Evolutionary conservation across 441 rosid genomes (phyloP).

Genomic region (Melastoma candidum): DNA sequence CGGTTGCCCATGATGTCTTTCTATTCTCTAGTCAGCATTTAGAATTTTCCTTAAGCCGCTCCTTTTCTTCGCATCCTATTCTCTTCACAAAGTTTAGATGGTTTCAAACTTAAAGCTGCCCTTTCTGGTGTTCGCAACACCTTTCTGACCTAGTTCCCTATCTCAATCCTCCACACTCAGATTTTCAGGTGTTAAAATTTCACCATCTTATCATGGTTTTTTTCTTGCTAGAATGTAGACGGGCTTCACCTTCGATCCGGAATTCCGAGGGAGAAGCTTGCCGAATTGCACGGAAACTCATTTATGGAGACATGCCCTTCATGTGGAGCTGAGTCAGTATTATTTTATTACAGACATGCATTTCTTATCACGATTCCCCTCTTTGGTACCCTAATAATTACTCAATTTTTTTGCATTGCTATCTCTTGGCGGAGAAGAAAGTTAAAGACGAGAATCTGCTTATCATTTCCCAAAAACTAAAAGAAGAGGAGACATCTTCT

Average conservation of each 20-base stretch:
- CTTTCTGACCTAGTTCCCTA: too few relatives aligned
- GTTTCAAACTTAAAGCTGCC: too few relatives aligned
- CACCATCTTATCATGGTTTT: slow-evolving; percentile 3
- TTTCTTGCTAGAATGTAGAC: slow-evolving; percentile 64
- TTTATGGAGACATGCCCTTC: slow-evolving; percentile 86
- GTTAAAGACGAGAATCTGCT: too few relatives aligned
- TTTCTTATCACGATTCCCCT: not conserved
- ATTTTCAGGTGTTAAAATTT: slow-evolving; percentile 3
- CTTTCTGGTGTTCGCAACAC: too few relatives aligned
- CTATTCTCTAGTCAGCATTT: not conserved
- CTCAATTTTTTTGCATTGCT: too few relatives aligned
- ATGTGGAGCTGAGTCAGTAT: slow-evolving; percentile 74
- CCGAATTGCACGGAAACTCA: slow-evolving; percentile 89
- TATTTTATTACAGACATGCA: not conserved
- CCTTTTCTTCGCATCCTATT: too few relatives aligned
- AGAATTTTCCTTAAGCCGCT: too few relatives aligned
- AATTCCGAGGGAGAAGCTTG: slow-evolving; percentile 91
- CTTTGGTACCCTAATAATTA: not conserved
- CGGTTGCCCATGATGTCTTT: slow-evolving; percentile 6
- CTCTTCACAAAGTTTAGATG: too few relatives aligned
- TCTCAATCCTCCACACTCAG: too few relatives aligned
- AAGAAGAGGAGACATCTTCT: too few relatives aligned
- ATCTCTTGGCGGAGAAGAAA: too few relatives aligned
- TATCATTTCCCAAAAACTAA: too few relatives aligned
- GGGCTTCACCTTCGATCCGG: slow-evolving; percentile 98